Evolutionary conservation across 164 flowering plant species (phyloP).

Genomic region (Aristolochia fimbriata): DNA sequence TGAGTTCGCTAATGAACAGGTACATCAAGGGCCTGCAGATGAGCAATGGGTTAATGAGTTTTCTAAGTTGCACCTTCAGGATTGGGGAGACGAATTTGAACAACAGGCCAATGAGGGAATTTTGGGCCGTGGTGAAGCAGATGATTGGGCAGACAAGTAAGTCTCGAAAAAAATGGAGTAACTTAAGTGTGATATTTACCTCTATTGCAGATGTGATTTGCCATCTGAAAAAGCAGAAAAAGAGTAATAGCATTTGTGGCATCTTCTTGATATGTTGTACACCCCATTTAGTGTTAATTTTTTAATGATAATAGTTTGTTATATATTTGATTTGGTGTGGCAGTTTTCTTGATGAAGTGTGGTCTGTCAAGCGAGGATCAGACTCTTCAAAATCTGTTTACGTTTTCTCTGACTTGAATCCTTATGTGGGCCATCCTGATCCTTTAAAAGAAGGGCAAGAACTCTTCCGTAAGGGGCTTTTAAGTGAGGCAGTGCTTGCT

Average conservation of each 20-base stretch:
- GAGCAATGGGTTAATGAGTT: conserved; percentile 90
- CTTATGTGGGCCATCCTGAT: conserved; percentile 93
- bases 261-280: no score
- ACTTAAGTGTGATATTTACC: no score
- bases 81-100: conserved; percentile 87
- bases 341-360: conserved; percentile 33
- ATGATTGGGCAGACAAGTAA: conserved; percentile 54
- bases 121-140: conserved; percentile 43
- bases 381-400: conserved; percentile 60
- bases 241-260: no score
- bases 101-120: conserved; percentile 54
- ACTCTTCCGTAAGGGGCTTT: conserved; percentile 84
- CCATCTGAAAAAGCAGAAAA: no score
- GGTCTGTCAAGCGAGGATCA: conserved; percentile 34
- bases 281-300: not conserved
- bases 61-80: conserved; percentile 74
- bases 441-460: conserved; percentile 97
- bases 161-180: no score
- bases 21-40: conserved; percentile 33
- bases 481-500: conserved; percentile 98
- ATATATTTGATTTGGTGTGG: not conserved
- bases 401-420: conserved; percentile 88
- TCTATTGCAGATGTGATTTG: no score
- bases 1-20: conserved; percentile 49
- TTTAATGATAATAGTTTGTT: not conserved